Conservation (phyloP, 371 early-diverging fungal genomes). For the Dinochytrium kinnereticum region DNA sequence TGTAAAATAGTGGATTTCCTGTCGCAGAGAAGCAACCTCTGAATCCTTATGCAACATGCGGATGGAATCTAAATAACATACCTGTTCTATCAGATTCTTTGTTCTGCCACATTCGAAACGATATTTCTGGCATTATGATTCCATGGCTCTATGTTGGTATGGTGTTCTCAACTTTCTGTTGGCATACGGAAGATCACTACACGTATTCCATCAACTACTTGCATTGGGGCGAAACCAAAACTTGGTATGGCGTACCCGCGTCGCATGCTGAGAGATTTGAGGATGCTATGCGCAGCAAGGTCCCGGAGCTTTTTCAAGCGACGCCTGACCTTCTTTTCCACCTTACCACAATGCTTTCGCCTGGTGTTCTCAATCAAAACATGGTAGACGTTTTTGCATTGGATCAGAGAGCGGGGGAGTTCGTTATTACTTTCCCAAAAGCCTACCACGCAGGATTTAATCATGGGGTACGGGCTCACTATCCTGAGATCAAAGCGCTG, state of each 20-base stretch:
- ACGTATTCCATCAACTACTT: slow-evolving; percentile 95
- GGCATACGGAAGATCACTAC: slow-evolving; percentile 98
- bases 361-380: slow-evolving; percentile 71
- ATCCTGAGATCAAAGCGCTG: background rate
- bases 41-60: slow-evolving; percentile 63
- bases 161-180: slow-evolving; percentile 96
- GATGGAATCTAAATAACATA: slow-evolving; percentile 90
- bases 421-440: slow-evolving; percentile 94
- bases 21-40: slow-evolving; percentile 62
- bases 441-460: slow-evolving; percentile 97
- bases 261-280: slow-evolving; percentile 83
- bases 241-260: slow-evolving; percentile 97
- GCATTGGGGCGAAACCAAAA: slow-evolving; percentile 94
- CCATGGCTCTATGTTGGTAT: slow-evolving; percentile 98
- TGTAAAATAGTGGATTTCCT: slow-evolving; percentile 75
- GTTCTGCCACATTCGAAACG: slow-evolving; percentile 84
- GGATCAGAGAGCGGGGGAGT: slow-evolving; percentile 93
- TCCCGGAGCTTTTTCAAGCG: slow-evolving; percentile 87
- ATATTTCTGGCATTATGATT: slow-evolving; percentile 94
- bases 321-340: slow-evolving; percentile 94
- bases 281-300: slow-evolving; percentile 74
- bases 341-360: slow-evolving; percentile 89
- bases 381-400: slow-evolving; percentile 78
- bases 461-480: slow-evolving; percentile 72
- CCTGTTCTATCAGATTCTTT: slow-evolving; percentile 80